Conservation (phyloP, 305 asterid genomes). For the Fraxinus latifolia region DNA sequence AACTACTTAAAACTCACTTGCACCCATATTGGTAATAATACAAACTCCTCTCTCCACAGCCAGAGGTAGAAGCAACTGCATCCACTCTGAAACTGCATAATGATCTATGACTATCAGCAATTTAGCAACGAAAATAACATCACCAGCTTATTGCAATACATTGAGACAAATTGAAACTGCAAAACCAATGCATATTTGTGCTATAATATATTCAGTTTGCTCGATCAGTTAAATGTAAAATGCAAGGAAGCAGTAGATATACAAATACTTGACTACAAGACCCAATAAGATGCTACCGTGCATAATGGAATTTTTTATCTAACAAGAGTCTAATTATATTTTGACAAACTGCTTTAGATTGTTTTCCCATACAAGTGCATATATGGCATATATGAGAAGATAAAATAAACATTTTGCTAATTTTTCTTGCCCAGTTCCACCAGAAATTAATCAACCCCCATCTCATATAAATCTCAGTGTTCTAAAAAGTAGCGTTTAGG, state of each 20-base stretch:
- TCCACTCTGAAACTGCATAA: constrained; percentile 87
- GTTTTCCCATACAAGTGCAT: not conserved
- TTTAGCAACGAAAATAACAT: not conserved
- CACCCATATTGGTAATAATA: constrained; percentile 95
- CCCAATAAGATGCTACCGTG: not conserved
- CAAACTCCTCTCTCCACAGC: constrained; percentile 75
- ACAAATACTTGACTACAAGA: not conserved
- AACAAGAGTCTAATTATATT: not conserved
- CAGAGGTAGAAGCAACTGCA: constrained; percentile 83
- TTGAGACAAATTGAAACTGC: not conserved
- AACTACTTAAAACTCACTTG: constrained; percentile 51
- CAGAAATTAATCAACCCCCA: not conserved
- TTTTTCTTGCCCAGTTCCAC: not conserved
- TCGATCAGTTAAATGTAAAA: not conserved
- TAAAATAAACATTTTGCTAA: not conserved
- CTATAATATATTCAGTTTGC: not conserved
- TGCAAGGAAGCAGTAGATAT: not conserved
- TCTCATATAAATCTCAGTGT: not conserved
- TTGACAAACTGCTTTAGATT: not conserved
- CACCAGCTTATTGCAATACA: constrained; percentile 10
- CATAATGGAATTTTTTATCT: not conserved
- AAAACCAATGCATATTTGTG: not conserved
- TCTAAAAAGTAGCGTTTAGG: too few species aligned
- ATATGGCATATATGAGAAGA: not conserved
- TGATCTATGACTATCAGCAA: constrained; percentile 25